phyloP scores from a whole-genome alignment of 2,329 filamentous ascomycete genomes.

The Fusarium sp. region DNA sequence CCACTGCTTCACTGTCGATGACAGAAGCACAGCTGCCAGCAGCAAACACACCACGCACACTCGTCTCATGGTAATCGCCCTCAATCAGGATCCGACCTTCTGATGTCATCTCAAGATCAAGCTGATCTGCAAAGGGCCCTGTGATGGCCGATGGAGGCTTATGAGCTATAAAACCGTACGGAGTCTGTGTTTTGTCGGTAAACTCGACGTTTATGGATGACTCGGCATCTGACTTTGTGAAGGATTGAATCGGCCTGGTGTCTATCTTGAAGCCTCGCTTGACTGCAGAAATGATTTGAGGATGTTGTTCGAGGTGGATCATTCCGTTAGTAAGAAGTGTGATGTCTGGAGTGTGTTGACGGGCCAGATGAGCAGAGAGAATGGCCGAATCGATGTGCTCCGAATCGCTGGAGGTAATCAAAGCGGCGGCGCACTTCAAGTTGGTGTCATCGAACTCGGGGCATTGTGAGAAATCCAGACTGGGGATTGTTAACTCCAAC shows the following conservation, averaged over 20 bases:
- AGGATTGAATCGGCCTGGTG: rapidly evolving
- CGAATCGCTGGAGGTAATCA: background rate
- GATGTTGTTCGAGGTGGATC: background rate
- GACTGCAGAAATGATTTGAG: rapidly evolving
- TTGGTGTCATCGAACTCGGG: rapidly evolving
- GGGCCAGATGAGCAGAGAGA: background rate
- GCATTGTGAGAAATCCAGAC: background rate
- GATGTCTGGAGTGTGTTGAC: background rate
- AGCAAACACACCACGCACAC: background rate
- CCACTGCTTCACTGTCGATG: rapidly evolving
- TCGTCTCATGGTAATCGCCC: background rate
- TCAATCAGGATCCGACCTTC: background rate
- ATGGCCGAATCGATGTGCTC: background rate
- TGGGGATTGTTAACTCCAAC: rapidly evolving
- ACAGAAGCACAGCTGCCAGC: background rate
- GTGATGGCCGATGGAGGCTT: rapidly evolving
- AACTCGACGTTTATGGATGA: background rate
- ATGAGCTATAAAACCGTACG: background rate
- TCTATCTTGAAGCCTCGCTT: rapidly evolving
- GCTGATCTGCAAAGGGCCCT: background rate
- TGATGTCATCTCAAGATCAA: background rate
- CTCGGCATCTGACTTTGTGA: rapidly evolving
- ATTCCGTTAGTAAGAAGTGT: background rate
- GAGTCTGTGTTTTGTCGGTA: rapidly evolving
- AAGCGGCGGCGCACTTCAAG: background rate